Evolutionary conservation across 257 asterid genomes (phyloP).

Genomic region (Fraxinus anomala): DNA sequence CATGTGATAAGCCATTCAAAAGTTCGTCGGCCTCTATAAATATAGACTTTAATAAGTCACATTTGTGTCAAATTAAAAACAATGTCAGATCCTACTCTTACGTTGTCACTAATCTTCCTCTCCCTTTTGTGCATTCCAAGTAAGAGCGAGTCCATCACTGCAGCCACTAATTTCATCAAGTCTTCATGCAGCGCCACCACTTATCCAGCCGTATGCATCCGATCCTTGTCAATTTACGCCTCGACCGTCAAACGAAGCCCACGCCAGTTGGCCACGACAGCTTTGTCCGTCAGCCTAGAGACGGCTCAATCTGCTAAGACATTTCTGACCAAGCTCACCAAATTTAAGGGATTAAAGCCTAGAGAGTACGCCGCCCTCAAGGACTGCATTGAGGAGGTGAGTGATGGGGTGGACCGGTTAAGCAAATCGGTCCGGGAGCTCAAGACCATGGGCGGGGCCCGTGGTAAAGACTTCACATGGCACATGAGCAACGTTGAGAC

Average conservation of each 20-base stretch:
- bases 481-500: constrained; percentile 62
- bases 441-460: constrained; percentile 32
- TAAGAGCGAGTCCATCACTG: not conserved
- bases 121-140: not conserved
- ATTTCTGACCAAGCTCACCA: constrained; percentile 11
- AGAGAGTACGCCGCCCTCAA: constrained; percentile 29
- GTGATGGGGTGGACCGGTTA: constrained; percentile 23
- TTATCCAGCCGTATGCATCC: constrained; percentile 24
- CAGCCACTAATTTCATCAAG: constrained; percentile 25
- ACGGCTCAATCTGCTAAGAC: constrained; percentile 16
- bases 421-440: constrained; percentile 41
- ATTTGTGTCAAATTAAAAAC: not conserved
- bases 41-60: not conserved
- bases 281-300: constrained; percentile 24
- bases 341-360: constrained; percentile 19
- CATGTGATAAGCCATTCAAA: constrained; percentile 18
- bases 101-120: constrained; percentile 15
- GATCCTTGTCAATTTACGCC: constrained; percentile 2
- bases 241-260: constrained; percentile 6
- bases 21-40: constrained; percentile 23
- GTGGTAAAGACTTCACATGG: constrained; percentile 44
- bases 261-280: constrained; percentile 23
- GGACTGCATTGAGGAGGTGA: constrained; percentile 30
- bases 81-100: constrained; percentile 28
- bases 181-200: constrained; percentile 29